phyloP scores from a whole-genome alignment of 2,329 filamentous ascomycete genomes.

The Epichloe gansuensis region DNA sequence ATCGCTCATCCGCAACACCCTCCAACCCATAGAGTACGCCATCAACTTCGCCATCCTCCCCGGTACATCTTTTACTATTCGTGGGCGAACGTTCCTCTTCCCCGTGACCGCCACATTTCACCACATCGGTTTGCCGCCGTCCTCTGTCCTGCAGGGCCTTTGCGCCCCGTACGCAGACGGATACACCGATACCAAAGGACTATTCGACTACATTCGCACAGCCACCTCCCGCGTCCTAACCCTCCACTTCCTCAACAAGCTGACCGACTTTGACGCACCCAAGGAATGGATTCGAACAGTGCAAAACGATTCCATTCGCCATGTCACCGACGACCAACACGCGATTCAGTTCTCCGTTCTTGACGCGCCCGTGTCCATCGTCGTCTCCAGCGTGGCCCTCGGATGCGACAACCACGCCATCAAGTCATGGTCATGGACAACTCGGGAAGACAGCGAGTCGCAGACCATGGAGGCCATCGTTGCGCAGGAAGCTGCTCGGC shows the following conservation, averaged over 20 bases:
- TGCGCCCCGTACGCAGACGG: constrained; percentile 32
- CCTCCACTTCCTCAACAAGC: constrained; percentile 19
- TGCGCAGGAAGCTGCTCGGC: constrained; percentile 8
- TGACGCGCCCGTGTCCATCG: constrained; percentile 11
- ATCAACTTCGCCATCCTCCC: constrained; percentile 35
- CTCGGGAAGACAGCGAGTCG: constrained; percentile 8
- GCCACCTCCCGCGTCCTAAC: constrained; percentile 29
- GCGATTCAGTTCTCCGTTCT: constrained; percentile 21
- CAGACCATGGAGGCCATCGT: constrained; percentile 14
- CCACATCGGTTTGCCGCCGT: constrained; percentile 26
- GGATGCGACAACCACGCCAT: constrained; percentile 7
- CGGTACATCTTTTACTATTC: constrained; percentile 28
- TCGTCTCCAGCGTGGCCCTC: constrained; percentile 11
- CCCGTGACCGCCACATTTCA: constrained; percentile 34
- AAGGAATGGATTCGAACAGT: constrained; percentile 18
- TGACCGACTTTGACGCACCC: constrained; percentile 5
- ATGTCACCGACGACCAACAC: constrained; percentile 14
- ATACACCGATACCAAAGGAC: constrained; percentile 31
- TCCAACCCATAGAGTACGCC: constrained; percentile 28
- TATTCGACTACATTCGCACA: constrained; percentile 33
- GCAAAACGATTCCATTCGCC: constrained; percentile 20
- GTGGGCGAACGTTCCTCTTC: constrained; percentile 30
- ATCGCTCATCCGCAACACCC: constrained; percentile 28
- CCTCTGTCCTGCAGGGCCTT: constrained; percentile 21
- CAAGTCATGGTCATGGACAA: constrained; percentile 20